These are phyloP conservation scores for Smittium culicis DNA, from an alignment of 371 early-diverging fungal genomes.

Conservation along the genomic window DNA sequence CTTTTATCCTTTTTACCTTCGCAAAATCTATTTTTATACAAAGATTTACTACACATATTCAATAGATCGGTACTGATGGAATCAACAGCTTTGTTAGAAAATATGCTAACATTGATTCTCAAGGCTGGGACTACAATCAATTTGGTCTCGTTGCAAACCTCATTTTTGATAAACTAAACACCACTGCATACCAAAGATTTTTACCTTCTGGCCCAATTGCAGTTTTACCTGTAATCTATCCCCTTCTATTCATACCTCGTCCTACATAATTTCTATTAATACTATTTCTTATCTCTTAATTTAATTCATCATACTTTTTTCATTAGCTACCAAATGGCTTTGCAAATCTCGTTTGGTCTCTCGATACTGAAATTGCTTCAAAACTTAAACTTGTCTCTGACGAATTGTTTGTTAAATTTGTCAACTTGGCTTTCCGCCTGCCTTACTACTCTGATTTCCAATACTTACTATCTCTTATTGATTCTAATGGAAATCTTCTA, in stretches of 20 bases:
- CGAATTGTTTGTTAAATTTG: conserved; percentile 45
- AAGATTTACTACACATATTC: too few species aligned
- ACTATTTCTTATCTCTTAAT: conserved; percentile 4
- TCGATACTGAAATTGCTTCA: conserved; percentile 45
- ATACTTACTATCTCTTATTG: conserved; percentile 34
- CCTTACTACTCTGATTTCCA: conserved; percentile 49
- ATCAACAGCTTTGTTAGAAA: conserved; percentile 70
- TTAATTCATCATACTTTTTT: neutral
- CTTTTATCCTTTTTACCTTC: neutral
- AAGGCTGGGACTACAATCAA: conserved; percentile 79
- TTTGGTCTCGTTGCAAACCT: conserved; percentile 84
- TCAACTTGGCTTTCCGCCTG: conserved; percentile 71
- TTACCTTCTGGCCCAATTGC: conserved; percentile 90
- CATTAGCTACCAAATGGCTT: conserved; percentile 26
- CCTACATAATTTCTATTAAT: neutral
- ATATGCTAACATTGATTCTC: conserved; percentile 63
- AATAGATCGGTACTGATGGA: conserved; percentile 83
- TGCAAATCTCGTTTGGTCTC: conserved; percentile 87
- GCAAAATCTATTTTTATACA: neutral
- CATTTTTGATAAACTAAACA: conserved; percentile 38
- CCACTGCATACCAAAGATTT: conserved; percentile 84
- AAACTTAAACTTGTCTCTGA: conserved; percentile 45
- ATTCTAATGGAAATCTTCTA: neutral
- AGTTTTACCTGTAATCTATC: conserved; percentile 45
- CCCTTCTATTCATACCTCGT: neutral